Conservation (phyloP, 768 basidiomycete species). For the Antrodiella citrinella region DNA sequence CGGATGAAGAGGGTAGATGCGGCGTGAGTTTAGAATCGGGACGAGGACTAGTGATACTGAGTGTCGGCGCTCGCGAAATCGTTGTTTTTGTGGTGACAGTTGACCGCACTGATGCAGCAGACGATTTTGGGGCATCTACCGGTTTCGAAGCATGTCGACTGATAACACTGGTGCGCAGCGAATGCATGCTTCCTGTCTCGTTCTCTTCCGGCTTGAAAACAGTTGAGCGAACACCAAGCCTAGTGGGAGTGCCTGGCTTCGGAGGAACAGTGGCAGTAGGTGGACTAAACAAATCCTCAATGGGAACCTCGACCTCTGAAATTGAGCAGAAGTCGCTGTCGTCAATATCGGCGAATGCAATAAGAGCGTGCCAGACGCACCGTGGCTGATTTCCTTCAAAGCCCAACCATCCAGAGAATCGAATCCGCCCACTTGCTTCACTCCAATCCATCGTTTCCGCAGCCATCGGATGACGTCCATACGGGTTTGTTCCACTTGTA, state of each 20-base stretch:
- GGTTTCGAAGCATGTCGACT: constrained; percentile 23
- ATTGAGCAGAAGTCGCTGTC: background rate
- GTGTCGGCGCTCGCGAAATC: constrained; percentile 23
- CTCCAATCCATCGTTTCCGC: constrained; percentile 65
- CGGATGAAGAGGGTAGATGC: constrained; percentile 16
- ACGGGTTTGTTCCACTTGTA: constrained; percentile 65
- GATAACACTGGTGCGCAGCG: constrained; percentile 36
- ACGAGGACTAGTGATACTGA: constrained; percentile 16
- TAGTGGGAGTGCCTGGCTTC: constrained; percentile 12
- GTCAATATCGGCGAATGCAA: background rate
- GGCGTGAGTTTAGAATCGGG: constrained; percentile 75
- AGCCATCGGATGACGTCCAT: constrained; percentile 67
- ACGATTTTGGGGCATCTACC: constrained; percentile 21
- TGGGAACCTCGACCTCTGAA: constrained; percentile 71
- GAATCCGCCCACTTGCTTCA: constrained; percentile 75
- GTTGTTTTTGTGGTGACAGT: constrained; percentile 34
- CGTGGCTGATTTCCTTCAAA: constrained; percentile 77
- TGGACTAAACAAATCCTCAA: constrained; percentile 62
- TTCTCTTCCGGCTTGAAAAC: constrained; percentile 22
- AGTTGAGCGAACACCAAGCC: constrained; percentile 15
- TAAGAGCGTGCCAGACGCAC: constrained; percentile 34
- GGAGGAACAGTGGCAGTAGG: constrained; percentile 20
- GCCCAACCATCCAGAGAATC: constrained; percentile 80
- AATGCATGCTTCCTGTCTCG: constrained; percentile 37
- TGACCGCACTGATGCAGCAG: constrained; percentile 37